A percentile compares a stretch with the other conserved stretches of the same genome.
These are phyloP conservation scores for Caloboletus inedulis DNA, from an alignment of 1,284 basidiomycete species.

Conservation along the genomic window DNA sequence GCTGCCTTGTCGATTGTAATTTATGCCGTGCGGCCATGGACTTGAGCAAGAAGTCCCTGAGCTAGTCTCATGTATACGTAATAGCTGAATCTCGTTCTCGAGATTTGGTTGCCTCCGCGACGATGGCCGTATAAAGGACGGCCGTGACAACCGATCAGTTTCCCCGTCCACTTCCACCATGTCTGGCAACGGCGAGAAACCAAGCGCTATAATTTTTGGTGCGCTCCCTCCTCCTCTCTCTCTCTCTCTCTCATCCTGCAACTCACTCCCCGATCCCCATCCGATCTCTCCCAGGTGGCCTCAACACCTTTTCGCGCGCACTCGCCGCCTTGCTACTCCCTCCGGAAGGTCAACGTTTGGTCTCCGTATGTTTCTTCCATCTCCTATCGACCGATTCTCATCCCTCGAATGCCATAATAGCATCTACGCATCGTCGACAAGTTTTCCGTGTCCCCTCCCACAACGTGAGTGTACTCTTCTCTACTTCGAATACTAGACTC, in stretches of 20 bases:
- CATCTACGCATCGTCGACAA: conserved; percentile 81
- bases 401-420: conserved; percentile 35
- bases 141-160: conserved; percentile 26
- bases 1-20: conserved; percentile 3
- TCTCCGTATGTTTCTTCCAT: conserved; percentile 54
- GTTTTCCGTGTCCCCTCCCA: conserved; percentile 80
- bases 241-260: not conserved
- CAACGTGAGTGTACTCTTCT: conserved; percentile 57
- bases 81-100: conserved; percentile 14
- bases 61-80: conserved; percentile 7
- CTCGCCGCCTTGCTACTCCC: conserved; percentile 65
- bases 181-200: conserved; percentile 41
- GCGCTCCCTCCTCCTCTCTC: conserved; percentile 28
- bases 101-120: conserved; percentile 35
- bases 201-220: conserved; percentile 82
- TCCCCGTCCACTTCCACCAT: conserved; percentile 19
- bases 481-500: conserved; percentile 5
- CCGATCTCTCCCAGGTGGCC: conserved; percentile 51
- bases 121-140: conserved; percentile 27
- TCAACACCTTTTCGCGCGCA: conserved; percentile 71
- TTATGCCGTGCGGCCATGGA: not conserved
- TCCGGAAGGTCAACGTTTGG: conserved; percentile 59
- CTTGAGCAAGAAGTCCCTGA: not conserved
- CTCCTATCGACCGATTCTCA: conserved; percentile 5
- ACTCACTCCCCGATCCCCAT: not conserved